phyloP scores from a whole-genome alignment of 768 basidiomycete species.

The Pisolithus orientalis region DNA sequence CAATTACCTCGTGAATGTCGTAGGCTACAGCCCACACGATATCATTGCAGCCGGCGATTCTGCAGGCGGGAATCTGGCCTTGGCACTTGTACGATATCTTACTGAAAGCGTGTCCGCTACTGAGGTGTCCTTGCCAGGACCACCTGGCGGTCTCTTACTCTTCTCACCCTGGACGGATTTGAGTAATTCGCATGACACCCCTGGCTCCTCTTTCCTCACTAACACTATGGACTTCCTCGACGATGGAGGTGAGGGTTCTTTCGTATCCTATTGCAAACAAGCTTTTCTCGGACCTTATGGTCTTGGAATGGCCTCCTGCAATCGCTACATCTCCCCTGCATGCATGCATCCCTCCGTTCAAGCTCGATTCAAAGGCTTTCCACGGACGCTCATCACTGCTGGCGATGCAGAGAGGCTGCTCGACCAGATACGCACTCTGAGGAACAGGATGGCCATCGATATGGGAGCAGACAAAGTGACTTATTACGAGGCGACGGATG shows the following conservation, averaged over 20 bases:
- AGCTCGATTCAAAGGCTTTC: slow-evolving; percentile 49
- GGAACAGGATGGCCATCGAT: slow-evolving; percentile 44
- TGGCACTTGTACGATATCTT: slow-evolving; percentile 58
- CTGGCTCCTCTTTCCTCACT: slow-evolving; percentile 32
- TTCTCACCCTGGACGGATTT: slow-evolving; percentile 55
- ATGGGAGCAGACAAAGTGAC: slow-evolving; percentile 39
- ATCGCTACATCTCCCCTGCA: slow-evolving; percentile 56
- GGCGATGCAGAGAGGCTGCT: slow-evolving; percentile 52
- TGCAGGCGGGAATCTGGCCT: slow-evolving; percentile 69
- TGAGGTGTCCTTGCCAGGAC: slow-evolving; percentile 30
- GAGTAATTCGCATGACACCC: slow-evolving; percentile 29
- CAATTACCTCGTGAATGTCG: slow-evolving; percentile 52
- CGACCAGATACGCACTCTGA: slow-evolving; percentile 43
- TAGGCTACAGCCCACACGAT: slow-evolving; percentile 51
- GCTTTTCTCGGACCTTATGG: slow-evolving; percentile 48
- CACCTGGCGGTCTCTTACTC: slow-evolving; percentile 44
- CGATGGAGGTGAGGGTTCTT: slow-evolving; percentile 3
- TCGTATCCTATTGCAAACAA: slow-evolving; percentile 27
- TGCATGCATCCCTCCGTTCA: slow-evolving; percentile 33
- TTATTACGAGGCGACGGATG: slow-evolving; percentile 48
- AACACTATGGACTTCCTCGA: slow-evolving; percentile 28
- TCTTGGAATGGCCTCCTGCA: slow-evolving; percentile 35
- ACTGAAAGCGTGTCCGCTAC: slow-evolving; percentile 37
- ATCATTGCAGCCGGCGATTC: slow-evolving; percentile 75
- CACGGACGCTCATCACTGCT: slow-evolving; percentile 51